These are phyloP conservation scores for Diaporthe citri DNA, from an alignment of 2,329 filamentous ascomycete genomes.

Conservation along the genomic window DNA sequence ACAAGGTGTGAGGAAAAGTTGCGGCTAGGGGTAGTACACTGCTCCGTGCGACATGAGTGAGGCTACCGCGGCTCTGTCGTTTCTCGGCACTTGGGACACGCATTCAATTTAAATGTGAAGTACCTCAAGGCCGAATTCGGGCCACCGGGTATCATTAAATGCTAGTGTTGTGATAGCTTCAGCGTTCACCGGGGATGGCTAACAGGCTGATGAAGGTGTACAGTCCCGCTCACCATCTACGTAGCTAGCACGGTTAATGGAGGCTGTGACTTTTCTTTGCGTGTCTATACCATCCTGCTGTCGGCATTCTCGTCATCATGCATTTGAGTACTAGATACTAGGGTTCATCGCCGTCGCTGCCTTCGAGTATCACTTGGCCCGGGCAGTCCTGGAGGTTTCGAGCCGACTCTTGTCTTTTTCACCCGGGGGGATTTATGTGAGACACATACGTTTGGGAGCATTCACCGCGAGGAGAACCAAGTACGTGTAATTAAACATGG, in stretches of 20 bases:
- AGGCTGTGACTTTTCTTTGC: too few species aligned
- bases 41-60: not conserved
- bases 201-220: not conserved
- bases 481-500: too few species aligned
- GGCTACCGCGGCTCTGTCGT: not conserved
- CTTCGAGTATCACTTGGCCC: too few species aligned
- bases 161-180: too few species aligned
- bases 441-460: accelerated
- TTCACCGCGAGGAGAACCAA: too few species aligned
- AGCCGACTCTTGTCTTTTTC: not conserved
- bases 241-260: not conserved
- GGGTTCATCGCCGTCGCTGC: not conserved
- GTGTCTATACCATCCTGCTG: not conserved
- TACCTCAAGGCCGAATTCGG: too few species aligned
- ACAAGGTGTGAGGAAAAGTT: not conserved
- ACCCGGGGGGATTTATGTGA: accelerated
- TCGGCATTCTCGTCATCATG: not conserved
- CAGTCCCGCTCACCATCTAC: not conserved
- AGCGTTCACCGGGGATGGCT: too few species aligned
- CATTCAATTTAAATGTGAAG: too few species aligned
- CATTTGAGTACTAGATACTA: not conserved
- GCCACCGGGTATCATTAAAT: not conserved
- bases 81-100: not conserved
- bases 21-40: not conserved
- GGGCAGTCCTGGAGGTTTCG: not conserved